Percentiles rank a stretch among this genome's conserved stretches.
Evolutionary conservation across 768 basidiomycete genomes (phyloP).

Genomic region (Boletus vermiculosoides): DNA sequence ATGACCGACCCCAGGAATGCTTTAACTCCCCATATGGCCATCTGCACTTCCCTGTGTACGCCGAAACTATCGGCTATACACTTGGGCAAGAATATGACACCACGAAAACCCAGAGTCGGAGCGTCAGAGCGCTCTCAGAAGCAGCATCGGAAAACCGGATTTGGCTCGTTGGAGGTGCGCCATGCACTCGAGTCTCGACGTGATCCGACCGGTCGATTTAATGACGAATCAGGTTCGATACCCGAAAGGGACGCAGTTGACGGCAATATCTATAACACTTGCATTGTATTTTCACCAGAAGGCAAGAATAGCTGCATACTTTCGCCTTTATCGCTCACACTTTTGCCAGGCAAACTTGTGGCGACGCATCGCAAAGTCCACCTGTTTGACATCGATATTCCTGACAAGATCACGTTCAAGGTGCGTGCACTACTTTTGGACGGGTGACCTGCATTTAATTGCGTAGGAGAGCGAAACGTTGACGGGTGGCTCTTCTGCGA

Average conservation of each 20-base stretch:
- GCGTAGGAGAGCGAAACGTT: conserved; percentile 83
- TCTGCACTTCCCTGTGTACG: conserved; percentile 76
- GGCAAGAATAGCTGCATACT: conserved; percentile 38
- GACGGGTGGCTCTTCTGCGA: conserved; percentile 69
- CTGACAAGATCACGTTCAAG: conserved; percentile 88
- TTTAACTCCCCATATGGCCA: conserved; percentile 88
- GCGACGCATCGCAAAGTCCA: conserved; percentile 93
- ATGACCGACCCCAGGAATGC: conserved; percentile 57
- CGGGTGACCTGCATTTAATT: conserved; percentile 2
- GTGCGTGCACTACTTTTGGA: conserved; percentile 35
- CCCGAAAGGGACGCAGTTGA: conserved; percentile 71
- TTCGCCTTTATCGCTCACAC: background rate
- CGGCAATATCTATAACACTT: conserved; percentile 86
- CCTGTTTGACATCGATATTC: conserved; percentile 96
- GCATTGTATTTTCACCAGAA: conserved; percentile 83
- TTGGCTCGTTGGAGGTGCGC: conserved; percentile 91
- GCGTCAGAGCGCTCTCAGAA: conserved; percentile 75
- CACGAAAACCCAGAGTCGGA: conserved; percentile 60
- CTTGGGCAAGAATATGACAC: conserved; percentile 60
- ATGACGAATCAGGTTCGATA: conserved; percentile 70
- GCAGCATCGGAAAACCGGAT: conserved; percentile 73
- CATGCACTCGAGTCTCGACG: background rate
- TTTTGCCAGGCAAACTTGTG: conserved; percentile 70
- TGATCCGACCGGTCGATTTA: background rate
- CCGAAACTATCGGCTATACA: conserved; percentile 70